Evolutionary conservation across 2,329 filamentous ascomycete species (phyloP).

Genomic region (Falciphora oryzae): DNA sequence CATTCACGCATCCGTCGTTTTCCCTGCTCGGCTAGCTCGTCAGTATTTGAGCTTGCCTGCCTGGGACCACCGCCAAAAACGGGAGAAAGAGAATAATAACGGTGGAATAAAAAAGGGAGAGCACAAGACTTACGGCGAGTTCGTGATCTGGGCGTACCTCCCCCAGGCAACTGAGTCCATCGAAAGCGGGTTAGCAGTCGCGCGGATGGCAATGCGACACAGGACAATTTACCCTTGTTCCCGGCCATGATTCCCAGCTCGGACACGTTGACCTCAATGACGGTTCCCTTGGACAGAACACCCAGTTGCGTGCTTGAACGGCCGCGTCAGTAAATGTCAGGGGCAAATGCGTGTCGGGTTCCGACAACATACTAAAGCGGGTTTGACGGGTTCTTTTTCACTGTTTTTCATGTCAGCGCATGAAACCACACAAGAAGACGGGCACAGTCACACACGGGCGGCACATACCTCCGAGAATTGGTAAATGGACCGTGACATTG

Average conservation of each 20-base stretch:
- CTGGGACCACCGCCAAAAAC: neutral
- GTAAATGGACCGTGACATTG: slow-evolving; percentile 69
- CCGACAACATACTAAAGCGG: slow-evolving; percentile 57
- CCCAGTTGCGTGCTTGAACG: slow-evolving; percentile 65
- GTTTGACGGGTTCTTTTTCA: slow-evolving; percentile 75
- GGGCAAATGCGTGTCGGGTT: slow-evolving; percentile 74
- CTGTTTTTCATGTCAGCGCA: slow-evolving; percentile 43
- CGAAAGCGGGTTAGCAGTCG: neutral
- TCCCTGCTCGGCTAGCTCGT: neutral
- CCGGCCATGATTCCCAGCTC: slow-evolving; percentile 68
- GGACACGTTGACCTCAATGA: slow-evolving; percentile 85
- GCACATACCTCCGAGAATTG: slow-evolving; percentile 56
- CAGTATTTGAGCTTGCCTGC: neutral
- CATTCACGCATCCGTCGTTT: slow-evolving; percentile 10
- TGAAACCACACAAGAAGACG: neutral
- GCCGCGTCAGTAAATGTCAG: neutral
- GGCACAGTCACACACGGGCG: slow-evolving; percentile 43
- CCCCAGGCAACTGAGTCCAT: slow-evolving; percentile 4
- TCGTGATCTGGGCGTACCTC: slow-evolving; percentile 9
- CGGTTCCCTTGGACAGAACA: slow-evolving; percentile 74
- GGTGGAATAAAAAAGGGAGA: neutral
- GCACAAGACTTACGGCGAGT: slow-evolving; percentile 4
- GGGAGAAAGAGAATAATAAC: neutral
- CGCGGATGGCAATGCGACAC: neutral
- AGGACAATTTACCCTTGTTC: slow-evolving; percentile 6